These are phyloP conservation scores for Aspergillus leporis DNA, from an alignment of 495 filamentous ascomycete species.

Conservation along the genomic window DNA sequence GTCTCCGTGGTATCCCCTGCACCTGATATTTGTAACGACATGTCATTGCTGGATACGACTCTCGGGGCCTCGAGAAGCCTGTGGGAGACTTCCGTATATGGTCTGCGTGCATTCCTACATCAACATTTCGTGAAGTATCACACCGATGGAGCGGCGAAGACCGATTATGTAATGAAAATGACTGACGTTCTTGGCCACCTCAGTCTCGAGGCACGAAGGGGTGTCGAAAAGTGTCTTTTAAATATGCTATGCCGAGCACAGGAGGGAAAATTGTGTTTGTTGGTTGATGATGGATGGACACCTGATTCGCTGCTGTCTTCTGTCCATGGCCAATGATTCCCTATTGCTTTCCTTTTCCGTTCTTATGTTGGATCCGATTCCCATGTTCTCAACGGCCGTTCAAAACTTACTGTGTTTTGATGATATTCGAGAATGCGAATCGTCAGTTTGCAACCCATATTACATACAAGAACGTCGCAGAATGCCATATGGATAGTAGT, in stretches of 20 bases:
- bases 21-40: conserved; percentile 2
- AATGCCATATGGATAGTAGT: too few relatives aligned
- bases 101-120: conserved; percentile 22
- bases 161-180: conserved; percentile 25
- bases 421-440: too few relatives aligned
- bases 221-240: conserved; percentile 31
- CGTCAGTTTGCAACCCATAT: too few relatives aligned
- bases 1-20: neutral
- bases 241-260: conserved; percentile 26
- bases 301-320: conserved; percentile 31
- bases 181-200: conserved; percentile 23
- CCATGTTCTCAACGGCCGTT: too few relatives aligned
- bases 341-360: too few relatives aligned
- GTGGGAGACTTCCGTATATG: conserved; percentile 20
- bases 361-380: too few relatives aligned
- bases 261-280: conserved; percentile 3
- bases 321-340: conserved; percentile 17
- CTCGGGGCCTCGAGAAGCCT: conserved; percentile 8
- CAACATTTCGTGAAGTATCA: conserved; percentile 14
- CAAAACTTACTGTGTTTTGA: too few relatives aligned
- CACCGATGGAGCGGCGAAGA: conserved; percentile 13
- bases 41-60: conserved; percentile 17
- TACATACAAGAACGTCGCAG: too few relatives aligned
- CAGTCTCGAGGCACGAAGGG: conserved; percentile 26
- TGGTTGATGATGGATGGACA: conserved; percentile 25